Evolutionary conservation across 805 yeast genomes (phyloP).

Genomic region (Yarrowia sp.): DNA sequence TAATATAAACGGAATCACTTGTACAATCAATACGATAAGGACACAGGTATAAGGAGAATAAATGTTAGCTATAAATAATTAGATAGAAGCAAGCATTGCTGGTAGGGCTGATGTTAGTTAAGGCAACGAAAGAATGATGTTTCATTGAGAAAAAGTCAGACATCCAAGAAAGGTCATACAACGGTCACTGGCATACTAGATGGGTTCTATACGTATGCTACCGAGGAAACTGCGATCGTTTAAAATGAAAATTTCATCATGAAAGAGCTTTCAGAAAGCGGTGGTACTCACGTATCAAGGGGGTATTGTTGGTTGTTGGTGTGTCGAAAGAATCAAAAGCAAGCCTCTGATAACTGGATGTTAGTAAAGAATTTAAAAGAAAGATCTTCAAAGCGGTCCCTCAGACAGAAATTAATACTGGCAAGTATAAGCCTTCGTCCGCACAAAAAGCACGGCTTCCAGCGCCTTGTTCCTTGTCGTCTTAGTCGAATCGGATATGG

Average conservation of each 20-base stretch:
- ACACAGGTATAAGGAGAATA: background rate
- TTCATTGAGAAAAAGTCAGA: slow-evolving; percentile 36
- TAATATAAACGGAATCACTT: too few species aligned
- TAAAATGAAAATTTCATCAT: slow-evolving; percentile 28
- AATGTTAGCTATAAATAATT: background rate
- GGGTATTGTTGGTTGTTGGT: background rate
- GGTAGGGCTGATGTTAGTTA: slow-evolving; percentile 5
- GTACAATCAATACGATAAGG: too few species aligned
- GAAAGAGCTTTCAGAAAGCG: slow-evolving; percentile 2
- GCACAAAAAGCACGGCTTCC: slow-evolving; percentile 21
- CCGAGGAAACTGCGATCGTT: slow-evolving; percentile 49
- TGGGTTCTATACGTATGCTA: slow-evolving; percentile 44
- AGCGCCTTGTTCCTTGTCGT: slow-evolving; percentile 39
- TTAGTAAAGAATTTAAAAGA: background rate
- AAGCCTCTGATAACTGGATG: slow-evolving; percentile 21
- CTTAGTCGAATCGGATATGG: slow-evolving; percentile 44
- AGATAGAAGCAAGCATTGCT: background rate
- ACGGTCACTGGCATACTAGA: slow-evolving; percentile 45
- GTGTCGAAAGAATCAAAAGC: background rate
- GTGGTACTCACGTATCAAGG: slow-evolving; percentile 21
- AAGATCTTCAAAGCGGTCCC: slow-evolving; percentile 7
- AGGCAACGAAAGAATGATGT: background rate
- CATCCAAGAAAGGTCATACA: slow-evolving; percentile 45
- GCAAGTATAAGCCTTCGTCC: slow-evolving; percentile 42
- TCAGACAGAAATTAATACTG: slow-evolving; percentile 41